phyloP scores from a whole-genome alignment of 306 rosid species.

The Sicyos baderoa region DNA sequence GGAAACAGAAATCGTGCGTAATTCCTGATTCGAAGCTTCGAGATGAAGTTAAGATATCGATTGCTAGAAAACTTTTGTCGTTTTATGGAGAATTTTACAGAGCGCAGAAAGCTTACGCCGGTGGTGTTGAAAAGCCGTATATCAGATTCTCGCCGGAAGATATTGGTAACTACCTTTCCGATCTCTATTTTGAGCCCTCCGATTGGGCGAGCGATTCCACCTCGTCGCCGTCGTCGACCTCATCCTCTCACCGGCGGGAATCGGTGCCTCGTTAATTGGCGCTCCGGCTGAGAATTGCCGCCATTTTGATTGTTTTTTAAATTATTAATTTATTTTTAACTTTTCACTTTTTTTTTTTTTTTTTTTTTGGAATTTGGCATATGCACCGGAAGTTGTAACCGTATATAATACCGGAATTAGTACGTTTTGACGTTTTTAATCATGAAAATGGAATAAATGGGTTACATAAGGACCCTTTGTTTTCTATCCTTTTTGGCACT shows the following conservation, averaged over 20 bases:
- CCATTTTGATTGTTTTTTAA: no score
- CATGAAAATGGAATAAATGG: conserved; percentile 1
- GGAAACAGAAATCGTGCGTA: conserved; percentile 36
- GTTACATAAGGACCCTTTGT: not conserved
- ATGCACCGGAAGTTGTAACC: not conserved
- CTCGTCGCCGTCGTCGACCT: conserved; percentile 13
- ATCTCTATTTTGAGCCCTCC: conserved; percentile 31
- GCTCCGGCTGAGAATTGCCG: not conserved
- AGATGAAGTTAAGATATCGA: conserved; percentile 40
- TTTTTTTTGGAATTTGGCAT: not conserved
- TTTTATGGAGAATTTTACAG: conserved; percentile 41
- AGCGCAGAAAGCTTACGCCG: conserved; percentile 19
- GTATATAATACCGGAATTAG: not conserved
- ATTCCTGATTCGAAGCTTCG: conserved; percentile 38
- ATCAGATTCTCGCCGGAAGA: conserved; percentile 50
- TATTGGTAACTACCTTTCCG: conserved; percentile 41
- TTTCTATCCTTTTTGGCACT: no score
- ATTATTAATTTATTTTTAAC: not conserved
- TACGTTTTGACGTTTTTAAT: not conserved
- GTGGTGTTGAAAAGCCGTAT: conserved; percentile 20
- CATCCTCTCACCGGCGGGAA: conserved; percentile 20
- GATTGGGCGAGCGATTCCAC: conserved; percentile 17
- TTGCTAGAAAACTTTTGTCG: conserved; percentile 32
- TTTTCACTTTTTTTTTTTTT: not conserved
- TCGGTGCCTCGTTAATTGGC: not conserved